These are phyloP conservation scores for Mortierella sp. DNA, from an alignment of 371 early-diverging fungal species.

Conservation along the genomic window DNA sequence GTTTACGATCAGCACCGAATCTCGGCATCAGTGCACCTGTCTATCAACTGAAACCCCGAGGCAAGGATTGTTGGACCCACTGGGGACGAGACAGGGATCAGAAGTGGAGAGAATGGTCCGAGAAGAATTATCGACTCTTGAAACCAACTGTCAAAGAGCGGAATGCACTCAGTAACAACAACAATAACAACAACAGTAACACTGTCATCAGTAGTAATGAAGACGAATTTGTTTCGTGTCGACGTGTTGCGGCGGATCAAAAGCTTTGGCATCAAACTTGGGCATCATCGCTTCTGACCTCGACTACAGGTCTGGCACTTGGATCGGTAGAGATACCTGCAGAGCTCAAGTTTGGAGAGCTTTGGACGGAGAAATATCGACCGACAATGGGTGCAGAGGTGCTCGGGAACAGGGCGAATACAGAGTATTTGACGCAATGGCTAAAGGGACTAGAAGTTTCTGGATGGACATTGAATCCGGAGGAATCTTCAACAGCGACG, in stretches of 20 bases:
- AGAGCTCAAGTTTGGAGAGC: constrained; percentile 35
- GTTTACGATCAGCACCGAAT: constrained; percentile 19
- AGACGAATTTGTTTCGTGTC: constrained; percentile 34
- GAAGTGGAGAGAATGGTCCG: constrained; percentile 36
- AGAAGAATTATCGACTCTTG: constrained; percentile 16
- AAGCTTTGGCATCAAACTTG: constrained; percentile 36
- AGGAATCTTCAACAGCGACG: constrained; percentile 32
- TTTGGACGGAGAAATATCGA: constrained; percentile 51
- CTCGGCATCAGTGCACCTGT: constrained; percentile 36
- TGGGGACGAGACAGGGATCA: constrained; percentile 26
- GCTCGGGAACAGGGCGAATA: constrained; percentile 37
- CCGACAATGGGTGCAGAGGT: constrained; percentile 37
- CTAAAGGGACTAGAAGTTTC: constrained; percentile 46
- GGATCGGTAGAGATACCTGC: constrained; percentile 17
- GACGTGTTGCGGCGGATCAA: constrained; percentile 23
- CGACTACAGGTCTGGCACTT: constrained; percentile 6
- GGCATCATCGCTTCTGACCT: constrained; percentile 24
- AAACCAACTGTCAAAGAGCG: constrained; percentile 24
- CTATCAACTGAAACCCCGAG: constrained; percentile 14
- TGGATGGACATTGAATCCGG: constrained; percentile 52
- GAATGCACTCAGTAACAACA: constrained; percentile 9
- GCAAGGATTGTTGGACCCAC: constrained; percentile 33
- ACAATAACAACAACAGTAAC: too few species aligned
- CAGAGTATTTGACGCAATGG: constrained; percentile 51
- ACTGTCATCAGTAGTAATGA: too few species aligned